Evolutionary conservation across 768 basidiomycete genomes (phyloP).

Genomic region (Lactarius hatsudake): DNA sequence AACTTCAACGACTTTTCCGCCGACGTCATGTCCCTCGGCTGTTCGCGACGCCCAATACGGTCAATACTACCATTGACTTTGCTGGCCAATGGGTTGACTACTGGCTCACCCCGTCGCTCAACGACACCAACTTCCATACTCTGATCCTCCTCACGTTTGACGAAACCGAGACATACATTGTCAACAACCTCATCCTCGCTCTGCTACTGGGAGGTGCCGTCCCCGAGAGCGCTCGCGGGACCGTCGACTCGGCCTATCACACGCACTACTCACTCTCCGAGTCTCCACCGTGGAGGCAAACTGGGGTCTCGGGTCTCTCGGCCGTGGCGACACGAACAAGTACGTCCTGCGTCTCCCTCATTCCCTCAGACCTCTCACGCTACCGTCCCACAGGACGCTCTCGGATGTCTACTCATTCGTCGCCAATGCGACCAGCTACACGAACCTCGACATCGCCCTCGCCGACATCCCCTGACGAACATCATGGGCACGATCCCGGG

Average conservation of each 20-base stretch:
- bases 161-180: constrained; percentile 41
- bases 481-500: constrained; percentile 43
- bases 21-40: constrained; percentile 9
- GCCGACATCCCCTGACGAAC: constrained; percentile 36
- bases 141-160: constrained; percentile 41
- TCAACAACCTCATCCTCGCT: constrained; percentile 46
- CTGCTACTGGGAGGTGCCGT: too few relatives aligned
- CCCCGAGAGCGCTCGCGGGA: too few relatives aligned
- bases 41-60: too few relatives aligned
- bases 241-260: too few relatives aligned
- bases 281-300: constrained; percentile 37
- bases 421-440: too few relatives aligned
- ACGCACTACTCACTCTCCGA: too few relatives aligned
- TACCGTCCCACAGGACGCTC: constrained; percentile 29
- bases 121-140: constrained; percentile 13
- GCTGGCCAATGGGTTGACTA: constrained; percentile 45
- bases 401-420: constrained; percentile 52
- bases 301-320: constrained; percentile 60
- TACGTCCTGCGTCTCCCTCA: constrained; percentile 24
- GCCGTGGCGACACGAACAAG: constrained; percentile 54
- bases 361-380: neutral
- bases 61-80: constrained; percentile 35
- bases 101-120: constrained; percentile 53
- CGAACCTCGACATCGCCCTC: constrained; percentile 35
- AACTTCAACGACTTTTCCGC: too few relatives aligned